Conservation (phyloP, 2,329 filamentous ascomycete genomes). For the Penicillium sp. region DNA sequence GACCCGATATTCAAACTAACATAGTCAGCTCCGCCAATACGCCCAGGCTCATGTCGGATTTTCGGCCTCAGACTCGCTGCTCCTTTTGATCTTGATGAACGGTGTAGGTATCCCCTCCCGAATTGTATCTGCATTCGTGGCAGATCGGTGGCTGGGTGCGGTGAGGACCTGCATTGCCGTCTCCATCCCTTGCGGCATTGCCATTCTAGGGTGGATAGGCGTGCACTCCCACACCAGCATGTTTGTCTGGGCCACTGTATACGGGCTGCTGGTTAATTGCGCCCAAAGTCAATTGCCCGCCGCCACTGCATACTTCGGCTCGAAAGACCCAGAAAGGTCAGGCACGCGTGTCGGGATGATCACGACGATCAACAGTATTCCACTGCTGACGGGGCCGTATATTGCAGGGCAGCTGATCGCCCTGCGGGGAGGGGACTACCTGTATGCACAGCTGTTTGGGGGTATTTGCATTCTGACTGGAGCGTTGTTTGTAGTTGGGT, state of each 20-base stretch:
- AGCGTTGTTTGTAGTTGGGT: constrained; percentile 8
- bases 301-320: constrained; percentile 39
- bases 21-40: constrained; percentile 4
- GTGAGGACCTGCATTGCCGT: constrained; percentile 11
- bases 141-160: constrained; percentile 9
- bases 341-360: constrained; percentile 53
- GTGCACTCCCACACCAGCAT: constrained; percentile 23
- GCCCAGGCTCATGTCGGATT: constrained; percentile 3
- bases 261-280: constrained; percentile 48
- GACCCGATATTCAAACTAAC: not conserved
- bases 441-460: constrained; percentile 50
- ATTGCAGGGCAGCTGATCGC: constrained; percentile 51
- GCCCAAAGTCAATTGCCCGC: constrained; percentile 51
- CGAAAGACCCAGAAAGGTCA: constrained; percentile 49
- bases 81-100: constrained; percentile 8
- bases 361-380: constrained; percentile 48
- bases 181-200: constrained; percentile 12
- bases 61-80: constrained; percentile 2
- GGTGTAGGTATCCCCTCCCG: constrained; percentile 7
- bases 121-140: constrained; percentile 8
- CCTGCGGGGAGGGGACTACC: constrained; percentile 42
- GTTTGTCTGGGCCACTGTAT: constrained; percentile 48
- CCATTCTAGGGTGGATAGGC: constrained; percentile 9
- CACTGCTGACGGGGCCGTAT: constrained; percentile 49
- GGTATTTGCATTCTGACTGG: constrained; percentile 24